These are phyloP conservation scores for Termitomyces sp. DNA, from an alignment of 768 basidiomycete genomes.

Conservation along the genomic window DNA sequence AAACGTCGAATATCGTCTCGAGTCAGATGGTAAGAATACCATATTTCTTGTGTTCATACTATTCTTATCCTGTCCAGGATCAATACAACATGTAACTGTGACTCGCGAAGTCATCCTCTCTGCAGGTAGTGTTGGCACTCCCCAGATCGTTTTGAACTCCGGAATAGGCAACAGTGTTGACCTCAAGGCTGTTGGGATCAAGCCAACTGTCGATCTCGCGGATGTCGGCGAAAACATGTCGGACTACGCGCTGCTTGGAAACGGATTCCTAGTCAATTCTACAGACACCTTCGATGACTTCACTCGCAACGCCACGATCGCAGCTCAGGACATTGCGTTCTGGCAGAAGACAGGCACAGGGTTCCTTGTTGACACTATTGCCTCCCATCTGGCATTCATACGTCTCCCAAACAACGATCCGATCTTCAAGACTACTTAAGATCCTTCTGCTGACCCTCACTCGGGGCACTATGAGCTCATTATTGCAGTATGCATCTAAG, in stretches of 20 bases:
- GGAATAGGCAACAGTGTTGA: slow-evolving; percentile 23
- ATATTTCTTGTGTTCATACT: neutral
- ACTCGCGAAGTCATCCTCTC: slow-evolving; percentile 30
- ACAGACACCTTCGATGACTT: neutral
- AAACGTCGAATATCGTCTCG: slow-evolving; percentile 11
- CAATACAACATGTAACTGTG: slow-evolving; percentile 15
- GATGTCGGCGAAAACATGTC: slow-evolving; percentile 32
- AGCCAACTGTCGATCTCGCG: slow-evolving; percentile 24
- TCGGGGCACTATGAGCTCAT: neutral
- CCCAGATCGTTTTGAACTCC: slow-evolving; percentile 25
- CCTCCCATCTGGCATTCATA: neutral
- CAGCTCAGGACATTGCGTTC: neutral
- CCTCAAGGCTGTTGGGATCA: slow-evolving; percentile 16
- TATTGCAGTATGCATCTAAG: neutral
- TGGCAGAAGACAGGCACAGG: neutral
- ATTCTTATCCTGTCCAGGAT: slow-evolving; percentile 4
- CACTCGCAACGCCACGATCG: neutral
- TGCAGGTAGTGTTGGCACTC: slow-evolving; percentile 26
- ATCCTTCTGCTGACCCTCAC: neutral
- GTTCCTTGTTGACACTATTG: neutral
- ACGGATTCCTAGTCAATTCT: neutral
- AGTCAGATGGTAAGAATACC: neutral
- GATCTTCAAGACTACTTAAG: neutral
- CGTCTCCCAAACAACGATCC: neutral
- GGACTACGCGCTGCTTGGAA: slow-evolving; percentile 20